A percentile compares a stretch with the other conserved stretches of the same genome.
These are phyloP conservation scores for Lablab purpureus DNA, from an alignment of 306 rosid genomes.

Conservation along the genomic window DNA sequence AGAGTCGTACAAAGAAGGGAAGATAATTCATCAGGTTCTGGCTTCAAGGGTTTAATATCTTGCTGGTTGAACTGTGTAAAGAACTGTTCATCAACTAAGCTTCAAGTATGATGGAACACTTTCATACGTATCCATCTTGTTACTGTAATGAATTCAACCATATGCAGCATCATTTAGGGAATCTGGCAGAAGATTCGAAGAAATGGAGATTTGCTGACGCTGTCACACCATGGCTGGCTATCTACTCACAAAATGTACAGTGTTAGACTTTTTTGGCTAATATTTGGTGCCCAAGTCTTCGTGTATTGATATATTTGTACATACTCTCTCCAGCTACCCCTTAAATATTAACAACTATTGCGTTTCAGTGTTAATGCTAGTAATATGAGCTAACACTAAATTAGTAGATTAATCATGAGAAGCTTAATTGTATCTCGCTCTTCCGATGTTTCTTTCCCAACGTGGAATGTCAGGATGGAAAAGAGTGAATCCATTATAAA, in stretches of 20 bases:
- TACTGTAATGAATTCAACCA: slow-evolving; percentile 29
- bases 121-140: slow-evolving; percentile 22
- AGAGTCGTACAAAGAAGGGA: slow-evolving; percentile 69
- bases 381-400: slow-evolving; percentile 7
- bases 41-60: slow-evolving; percentile 56
- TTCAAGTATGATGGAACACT: slow-evolving; percentile 39
- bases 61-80: slow-evolving; percentile 66
- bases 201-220: slow-evolving; percentile 23
- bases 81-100: slow-evolving; percentile 56
- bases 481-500: neutral
- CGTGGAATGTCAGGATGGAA: neutral
- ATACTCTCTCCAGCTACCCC: slow-evolving; percentile 26
- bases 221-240: slow-evolving; percentile 30
- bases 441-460: too few species aligned
- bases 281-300: slow-evolving; percentile 10
- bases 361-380: slow-evolving; percentile 13
- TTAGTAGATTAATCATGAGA: slow-evolving; percentile 3
- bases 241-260: slow-evolving; percentile 39
- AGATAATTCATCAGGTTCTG: slow-evolving; percentile 32
- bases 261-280: slow-evolving; percentile 21
- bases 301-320: slow-evolving; percentile 37
- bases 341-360: slow-evolving; percentile 7
- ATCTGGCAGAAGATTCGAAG: slow-evolving; percentile 20
- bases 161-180: neutral
- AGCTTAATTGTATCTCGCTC: slow-evolving; percentile 6